A percentile compares a stretch with the other conserved stretches of the same genome.
Conservation (phyloP, 2,329 filamentous ascomycete genomes). For the Salinomyces thailandicus region DNA sequence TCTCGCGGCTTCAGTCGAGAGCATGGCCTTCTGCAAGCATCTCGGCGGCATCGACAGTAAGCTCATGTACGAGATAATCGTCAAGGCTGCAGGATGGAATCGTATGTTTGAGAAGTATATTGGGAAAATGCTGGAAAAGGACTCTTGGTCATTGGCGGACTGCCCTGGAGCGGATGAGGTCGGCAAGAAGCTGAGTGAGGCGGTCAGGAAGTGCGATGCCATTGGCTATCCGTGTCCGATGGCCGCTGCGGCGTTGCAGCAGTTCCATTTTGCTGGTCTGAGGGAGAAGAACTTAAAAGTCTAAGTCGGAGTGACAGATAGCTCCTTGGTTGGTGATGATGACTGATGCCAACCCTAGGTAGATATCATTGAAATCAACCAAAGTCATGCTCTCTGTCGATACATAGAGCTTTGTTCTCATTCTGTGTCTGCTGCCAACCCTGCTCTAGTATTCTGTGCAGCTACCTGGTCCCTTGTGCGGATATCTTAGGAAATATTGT, state of each 20-base stretch:
- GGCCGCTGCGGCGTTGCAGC: constrained; percentile 26
- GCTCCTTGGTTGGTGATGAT: no score
- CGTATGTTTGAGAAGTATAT: constrained; percentile 33
- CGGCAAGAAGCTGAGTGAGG: constrained; percentile 29
- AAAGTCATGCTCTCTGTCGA: no score
- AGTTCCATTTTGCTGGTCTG: constrained; percentile 24
- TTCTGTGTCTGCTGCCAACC: no score
- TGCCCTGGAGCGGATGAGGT: constrained; percentile 30
- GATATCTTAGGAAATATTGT: no score
- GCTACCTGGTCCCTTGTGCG: no score
- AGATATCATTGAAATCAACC: no score
- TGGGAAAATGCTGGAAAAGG: constrained; percentile 26
- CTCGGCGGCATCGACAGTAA: constrained; percentile 34
- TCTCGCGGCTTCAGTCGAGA: constrained; percentile 40
- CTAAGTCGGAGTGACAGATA: constrained; percentile 7
- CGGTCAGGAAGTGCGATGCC: constrained; percentile 30
- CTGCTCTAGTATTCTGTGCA: no score
- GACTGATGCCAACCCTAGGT: no score
- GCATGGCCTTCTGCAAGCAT: constrained; percentile 37
- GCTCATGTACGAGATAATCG: constrained; percentile 38
- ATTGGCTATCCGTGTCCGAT: constrained; percentile 27
- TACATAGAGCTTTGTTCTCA: no score
- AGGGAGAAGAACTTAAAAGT: constrained; percentile 9
- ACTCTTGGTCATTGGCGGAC: constrained; percentile 25
- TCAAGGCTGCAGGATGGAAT: constrained; percentile 38